These are phyloP conservation scores for Coemansia sp. DNA, from an alignment of 192 early-diverging fungal species.

Conservation along the genomic window DNA sequence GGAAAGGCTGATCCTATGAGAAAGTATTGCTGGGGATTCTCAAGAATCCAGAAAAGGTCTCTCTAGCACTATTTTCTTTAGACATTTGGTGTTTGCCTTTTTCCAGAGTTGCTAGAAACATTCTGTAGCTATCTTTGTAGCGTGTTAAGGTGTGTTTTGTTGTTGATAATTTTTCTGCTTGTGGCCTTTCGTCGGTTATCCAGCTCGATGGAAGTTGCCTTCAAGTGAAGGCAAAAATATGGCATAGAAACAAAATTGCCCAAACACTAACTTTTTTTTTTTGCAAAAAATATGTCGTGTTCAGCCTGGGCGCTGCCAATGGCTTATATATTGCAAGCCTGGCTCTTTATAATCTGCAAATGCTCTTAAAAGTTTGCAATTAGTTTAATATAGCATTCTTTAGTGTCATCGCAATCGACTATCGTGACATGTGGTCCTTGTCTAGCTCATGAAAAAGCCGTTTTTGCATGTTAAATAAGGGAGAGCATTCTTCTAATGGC, in stretches of 20 bases:
- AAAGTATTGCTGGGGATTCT: conserved; percentile 41
- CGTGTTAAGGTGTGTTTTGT: too few species aligned
- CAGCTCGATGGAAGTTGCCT: too few species aligned
- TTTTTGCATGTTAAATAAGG: neutral
- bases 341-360: neutral
- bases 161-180: too few species aligned
- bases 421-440: neutral
- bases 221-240: too few species aligned
- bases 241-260: too few species aligned
- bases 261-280: too few species aligned
- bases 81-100: neutral
- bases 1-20: conserved; percentile 22
- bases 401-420: neutral
- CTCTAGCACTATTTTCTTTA: neutral
- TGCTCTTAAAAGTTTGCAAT: neutral
- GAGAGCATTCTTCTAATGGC: too few species aligned
- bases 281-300: neutral
- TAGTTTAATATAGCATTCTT: neutral
- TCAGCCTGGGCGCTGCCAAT: neutral
- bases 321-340: neutral
- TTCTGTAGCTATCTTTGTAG: too few species aligned
- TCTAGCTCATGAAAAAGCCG: neutral
- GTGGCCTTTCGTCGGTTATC: too few species aligned
- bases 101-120: neutral
- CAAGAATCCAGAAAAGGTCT: conserved; percentile 6